phyloP scores from a whole-genome alignment of 78 protist genomes.

The Polysphondylium violaceum region DNA sequence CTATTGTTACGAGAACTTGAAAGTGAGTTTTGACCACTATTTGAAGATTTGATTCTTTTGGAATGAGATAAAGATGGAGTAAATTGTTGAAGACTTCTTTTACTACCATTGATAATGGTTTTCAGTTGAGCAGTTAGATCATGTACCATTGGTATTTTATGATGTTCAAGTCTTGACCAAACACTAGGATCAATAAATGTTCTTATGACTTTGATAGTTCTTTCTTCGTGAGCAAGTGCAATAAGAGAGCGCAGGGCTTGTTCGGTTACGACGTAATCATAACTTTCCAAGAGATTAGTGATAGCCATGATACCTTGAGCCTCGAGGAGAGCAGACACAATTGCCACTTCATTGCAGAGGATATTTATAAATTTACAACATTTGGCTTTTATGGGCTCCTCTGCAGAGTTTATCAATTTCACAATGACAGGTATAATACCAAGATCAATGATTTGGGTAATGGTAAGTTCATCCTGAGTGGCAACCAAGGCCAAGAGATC shows the following conservation, averaged over 20 bases:
- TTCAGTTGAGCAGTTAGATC: conserved; percentile 35
- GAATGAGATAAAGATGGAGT: conserved; percentile 37
- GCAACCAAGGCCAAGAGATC: conserved; percentile 65
- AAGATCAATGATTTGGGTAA: conserved; percentile 34
- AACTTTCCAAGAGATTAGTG: conserved; percentile 9
- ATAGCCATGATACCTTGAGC: conserved; percentile 14
- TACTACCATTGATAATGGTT: conserved; percentile 24
- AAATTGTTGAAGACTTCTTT: conserved; percentile 62
- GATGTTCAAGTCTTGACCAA: conserved; percentile 49
- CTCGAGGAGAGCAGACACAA: conserved; percentile 22
- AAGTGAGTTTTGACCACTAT: neutral
- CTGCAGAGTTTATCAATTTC: conserved; percentile 27
- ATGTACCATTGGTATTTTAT: conserved; percentile 33
- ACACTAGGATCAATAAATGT: conserved; percentile 34
- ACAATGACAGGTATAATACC: neutral
- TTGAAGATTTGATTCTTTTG: conserved; percentile 43
- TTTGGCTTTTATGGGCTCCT: conserved; percentile 56
- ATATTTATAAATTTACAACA: conserved; percentile 40
- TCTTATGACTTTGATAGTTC: conserved; percentile 42
- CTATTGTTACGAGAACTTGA: neutral
- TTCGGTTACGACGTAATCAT: conserved; percentile 48
- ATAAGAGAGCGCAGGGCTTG: conserved; percentile 42
- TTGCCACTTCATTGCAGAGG: conserved; percentile 28
- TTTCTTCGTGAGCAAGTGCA: conserved; percentile 36
- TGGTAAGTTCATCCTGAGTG: conserved; percentile 48